Conservation (phyloP, 108 stramenopile species). For the Asterionellopsis glacialis region DNA sequence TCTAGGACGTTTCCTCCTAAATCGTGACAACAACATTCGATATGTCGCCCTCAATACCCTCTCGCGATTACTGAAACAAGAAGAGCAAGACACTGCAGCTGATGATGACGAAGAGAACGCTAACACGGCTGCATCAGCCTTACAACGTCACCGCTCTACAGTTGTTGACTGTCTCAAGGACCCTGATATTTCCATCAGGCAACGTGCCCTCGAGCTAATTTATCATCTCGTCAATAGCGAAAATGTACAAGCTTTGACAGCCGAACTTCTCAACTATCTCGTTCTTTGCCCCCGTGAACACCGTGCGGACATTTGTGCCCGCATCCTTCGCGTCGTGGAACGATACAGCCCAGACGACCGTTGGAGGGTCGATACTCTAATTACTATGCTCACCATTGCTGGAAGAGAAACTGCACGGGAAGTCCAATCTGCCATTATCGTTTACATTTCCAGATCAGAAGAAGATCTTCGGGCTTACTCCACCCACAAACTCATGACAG, state of each 20-base stretch:
- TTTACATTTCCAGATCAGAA: conserved; percentile 75
- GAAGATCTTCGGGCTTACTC: conserved; percentile 84
- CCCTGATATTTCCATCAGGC: conserved; percentile 97
- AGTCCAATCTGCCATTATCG: conserved; percentile 72
- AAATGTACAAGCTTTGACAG: conserved; percentile 85
- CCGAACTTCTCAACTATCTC: conserved; percentile 97
- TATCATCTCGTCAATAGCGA: conserved; percentile 92
- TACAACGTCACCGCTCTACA: conserved; percentile 88
- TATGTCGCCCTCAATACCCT: conserved; percentile 98
- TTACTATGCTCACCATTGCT: conserved; percentile 95
- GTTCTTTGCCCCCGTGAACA: conserved; percentile 94
- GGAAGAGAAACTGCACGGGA: conserved; percentile 78
- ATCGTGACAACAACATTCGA: conserved; percentile 99
- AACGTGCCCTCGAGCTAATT: conserved; percentile 97
- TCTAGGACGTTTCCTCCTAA: conserved; percentile 95
- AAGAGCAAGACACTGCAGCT: conserved; percentile 33
- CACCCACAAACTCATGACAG: conserved; percentile 89
- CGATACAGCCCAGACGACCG: conserved; percentile 84
- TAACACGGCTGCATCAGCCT: conserved; percentile 74
- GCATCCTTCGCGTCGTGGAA: conserved; percentile 86
- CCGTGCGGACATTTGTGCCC: conserved; percentile 83
- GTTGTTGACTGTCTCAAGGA: conserved; percentile 98
- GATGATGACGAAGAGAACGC: conserved; percentile 28
- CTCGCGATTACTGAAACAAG: conserved; percentile 44
- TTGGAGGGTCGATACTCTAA: conserved; percentile 95